A percentile compares a stretch with the other conserved stretches of the same genome.
Evolutionary conservation across 176 grass and related monocot genomes (phyloP).

Genomic region (Phyllostachys edulis): DNA sequence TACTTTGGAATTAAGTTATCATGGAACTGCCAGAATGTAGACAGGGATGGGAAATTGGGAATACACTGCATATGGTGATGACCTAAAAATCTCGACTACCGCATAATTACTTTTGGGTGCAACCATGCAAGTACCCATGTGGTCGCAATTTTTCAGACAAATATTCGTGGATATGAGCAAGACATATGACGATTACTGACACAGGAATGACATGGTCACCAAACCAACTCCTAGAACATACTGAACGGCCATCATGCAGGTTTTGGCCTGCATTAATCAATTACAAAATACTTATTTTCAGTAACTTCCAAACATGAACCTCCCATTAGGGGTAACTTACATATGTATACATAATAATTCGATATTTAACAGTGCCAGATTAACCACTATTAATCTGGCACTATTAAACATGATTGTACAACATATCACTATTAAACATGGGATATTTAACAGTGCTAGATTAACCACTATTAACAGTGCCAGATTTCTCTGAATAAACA

Average conservation of each 20-base stretch:
- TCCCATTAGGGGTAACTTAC: no score
- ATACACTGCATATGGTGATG: neutral
- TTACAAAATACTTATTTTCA: neutral
- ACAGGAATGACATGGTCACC: neutral
- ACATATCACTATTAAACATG: no score
- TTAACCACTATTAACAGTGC: no score
- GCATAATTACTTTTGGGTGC: neutral
- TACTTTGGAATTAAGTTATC: slow-evolving; percentile 3
- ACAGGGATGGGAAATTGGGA: neutral
- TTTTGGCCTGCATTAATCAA: neutral
- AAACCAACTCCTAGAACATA: slow-evolving; percentile 1
- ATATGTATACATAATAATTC: no score
- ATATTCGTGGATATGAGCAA: neutral
- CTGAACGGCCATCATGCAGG: neutral
- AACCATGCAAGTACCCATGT: neutral
- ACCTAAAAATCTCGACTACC: neutral
- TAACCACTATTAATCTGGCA: no score
- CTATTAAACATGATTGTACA: no score
- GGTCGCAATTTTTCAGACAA: neutral
- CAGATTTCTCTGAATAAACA: no score
- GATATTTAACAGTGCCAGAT: no score
- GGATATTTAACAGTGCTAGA: no score
- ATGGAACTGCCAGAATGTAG: neutral
- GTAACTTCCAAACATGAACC: neutral
- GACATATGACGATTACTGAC: neutral